phyloP scores from a whole-genome alignment of 177 flowering plant species.

The Vitis hybrid region DNA sequence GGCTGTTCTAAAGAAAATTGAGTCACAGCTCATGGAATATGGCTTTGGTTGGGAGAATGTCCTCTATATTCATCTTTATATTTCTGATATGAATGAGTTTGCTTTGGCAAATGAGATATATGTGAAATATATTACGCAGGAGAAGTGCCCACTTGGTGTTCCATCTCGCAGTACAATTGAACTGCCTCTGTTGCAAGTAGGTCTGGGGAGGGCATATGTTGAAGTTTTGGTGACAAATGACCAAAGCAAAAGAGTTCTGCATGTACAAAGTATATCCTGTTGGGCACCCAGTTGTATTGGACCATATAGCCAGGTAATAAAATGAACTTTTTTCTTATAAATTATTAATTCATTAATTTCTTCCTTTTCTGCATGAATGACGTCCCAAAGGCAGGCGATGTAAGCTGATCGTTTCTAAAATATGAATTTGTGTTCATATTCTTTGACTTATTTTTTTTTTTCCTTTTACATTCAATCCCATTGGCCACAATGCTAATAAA shows the following conservation, averaged over 20 bases:
- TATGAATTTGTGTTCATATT: no score
- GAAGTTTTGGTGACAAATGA: conserved; percentile 81
- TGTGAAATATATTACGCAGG: conserved; percentile 79
- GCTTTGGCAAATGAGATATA: conserved; percentile 82
- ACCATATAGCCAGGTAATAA: conserved; percentile 91
- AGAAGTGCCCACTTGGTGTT: conserved; percentile 85
- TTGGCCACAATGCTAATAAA: no score
- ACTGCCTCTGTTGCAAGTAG: conserved; percentile 63
- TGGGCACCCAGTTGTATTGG: conserved; percentile 99
- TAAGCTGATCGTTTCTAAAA: no score
- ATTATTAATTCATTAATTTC: background rate
- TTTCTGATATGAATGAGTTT: conserved; percentile 82
- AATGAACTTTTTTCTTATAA: background rate
- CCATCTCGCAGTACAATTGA: conserved; percentile 96
- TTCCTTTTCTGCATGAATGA: background rate
- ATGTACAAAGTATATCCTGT: conserved; percentile 93
- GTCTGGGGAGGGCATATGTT: conserved; percentile 70
- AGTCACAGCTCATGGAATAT: conserved; percentile 41
- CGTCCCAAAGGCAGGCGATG: no score
- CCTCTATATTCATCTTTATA: conserved; percentile 83
- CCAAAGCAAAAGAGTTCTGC: conserved; percentile 72
- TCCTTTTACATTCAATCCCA: no score
- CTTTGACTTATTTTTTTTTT: no score
- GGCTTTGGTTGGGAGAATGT: conserved; percentile 81
- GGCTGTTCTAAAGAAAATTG: conserved; percentile 57